Base-by-base conservation (phyloP, 495 filamentous ascomycete species). In the Penicillium cataractarum region DNA sequence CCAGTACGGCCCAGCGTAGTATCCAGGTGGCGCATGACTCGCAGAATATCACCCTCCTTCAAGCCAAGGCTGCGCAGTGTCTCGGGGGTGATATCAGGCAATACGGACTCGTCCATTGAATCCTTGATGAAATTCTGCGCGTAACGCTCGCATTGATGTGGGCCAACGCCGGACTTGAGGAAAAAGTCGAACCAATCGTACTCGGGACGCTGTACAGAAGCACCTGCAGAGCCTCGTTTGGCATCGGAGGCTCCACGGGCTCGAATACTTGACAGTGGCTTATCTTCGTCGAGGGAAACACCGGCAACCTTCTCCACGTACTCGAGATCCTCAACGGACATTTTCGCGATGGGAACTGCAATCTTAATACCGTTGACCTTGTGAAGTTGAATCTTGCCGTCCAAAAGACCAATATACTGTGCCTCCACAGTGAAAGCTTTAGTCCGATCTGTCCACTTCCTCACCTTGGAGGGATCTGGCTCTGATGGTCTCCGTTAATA, bases 181-280 rank as follows among this genome's bases (percentile, higher is more conserved):
- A 99, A 99, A 78, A 99, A 98, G 65, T 97, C 92, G 70, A 98
- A 99, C 95, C 95, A 99, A 73, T 99, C 95, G 69, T 98, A 97
- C 46, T 93, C 88, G 65, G 66, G 76, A 66, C 74, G 73, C 57
- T 89, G 80, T 40, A 91, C 77, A 26, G 82, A 80, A 27, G 83
- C 85, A 53, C 87, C 86, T 26, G 83, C 68, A 21, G 60, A 56
- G 21, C 66, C 65, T 53, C 67, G 70, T 31, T 78, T 69, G 69
- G 58, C 51, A 54, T 73, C 60, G 9, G 57, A 63, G 17, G 55
- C 44, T 15, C 57, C 60, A 65, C 73, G 68, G 71, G 63, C 58
- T 72, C 62, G 82, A 63, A 97, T 90, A 60, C 93, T 92, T 0
- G 90, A 91, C 27, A 97, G 80, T 10, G 96, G 95, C 77, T 97